Evolutionary conservation across 345 rosid species (phyloP), one percentile per base, ranked within the genome.

Genomic region (Murraya paniculata): DNA sequence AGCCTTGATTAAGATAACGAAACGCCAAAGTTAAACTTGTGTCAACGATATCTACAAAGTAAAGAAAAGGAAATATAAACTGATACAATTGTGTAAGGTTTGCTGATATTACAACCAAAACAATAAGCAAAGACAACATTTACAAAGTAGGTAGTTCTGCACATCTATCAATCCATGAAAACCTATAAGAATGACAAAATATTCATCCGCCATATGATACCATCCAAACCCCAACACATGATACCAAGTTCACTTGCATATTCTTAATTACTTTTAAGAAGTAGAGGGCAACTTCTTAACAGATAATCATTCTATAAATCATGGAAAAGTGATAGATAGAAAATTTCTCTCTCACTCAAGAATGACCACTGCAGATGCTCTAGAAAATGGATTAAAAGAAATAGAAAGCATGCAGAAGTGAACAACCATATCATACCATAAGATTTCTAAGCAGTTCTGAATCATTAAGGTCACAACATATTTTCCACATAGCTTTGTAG

Each of bases 401-500:
- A 74, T 10, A 41, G 8, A 79, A 60, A 27, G 50, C 69, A 73
- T 65, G 56, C 71, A 22, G 18, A 82, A 28, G 71, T 36, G 62
- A 74, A 75, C 19, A 41, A 27, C 11, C 36, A 64, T 22, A 77
- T 68, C 87, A 68, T 92, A 95, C 99, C 99, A 95, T 92, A 41
- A 93, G 93, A 82, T 80, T 89, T 85, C 79, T 88, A n/a, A 96
- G 94, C 65, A 94, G 86, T 36, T 74, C 84, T 27, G 91, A 83
- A 86, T 96, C 98, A 77, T 91, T 88, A 73, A 94, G 91, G 82
- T 93, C 97, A 82, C 89, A 93, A 74, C 97, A 94, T 80, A 96
- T 86, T 82, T 72, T 85, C 98, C 98, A 96, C 90, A 94, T 86
- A 28, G 91, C 88, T 62, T 84, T 87, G 79, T 96, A 92, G 74